These are phyloP conservation scores for Thielaviopsis punctulata DNA, from an alignment of 2,329 filamentous ascomycete species.

Conservation along the genomic window DNA sequence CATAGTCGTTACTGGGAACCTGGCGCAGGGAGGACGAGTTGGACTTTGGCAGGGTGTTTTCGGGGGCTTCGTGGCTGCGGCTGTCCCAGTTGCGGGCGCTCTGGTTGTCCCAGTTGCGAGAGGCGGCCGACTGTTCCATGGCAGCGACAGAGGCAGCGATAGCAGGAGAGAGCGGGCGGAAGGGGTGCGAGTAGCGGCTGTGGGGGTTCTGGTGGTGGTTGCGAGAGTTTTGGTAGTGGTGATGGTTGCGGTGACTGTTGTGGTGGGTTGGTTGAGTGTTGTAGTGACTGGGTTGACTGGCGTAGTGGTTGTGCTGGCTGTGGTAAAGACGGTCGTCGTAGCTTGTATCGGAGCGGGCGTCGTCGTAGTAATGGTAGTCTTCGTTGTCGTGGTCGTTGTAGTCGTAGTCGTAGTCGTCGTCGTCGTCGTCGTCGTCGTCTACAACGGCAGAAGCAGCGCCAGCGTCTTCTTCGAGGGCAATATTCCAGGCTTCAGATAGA, in stretches of 20 bases:
- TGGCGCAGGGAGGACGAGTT: not conserved
- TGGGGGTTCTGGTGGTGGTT: not conserved
- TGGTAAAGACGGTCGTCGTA: slow-evolving; percentile 8
- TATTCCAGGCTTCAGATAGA: slow-evolving; percentile 9
- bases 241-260: not conserved
- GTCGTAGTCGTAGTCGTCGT: slow-evolving; percentile 9
- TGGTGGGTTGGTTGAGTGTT: not conserved
- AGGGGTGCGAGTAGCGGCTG: not conserved
- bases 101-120: not conserved
- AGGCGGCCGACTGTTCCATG: not conserved
- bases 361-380: slow-evolving; percentile 1
- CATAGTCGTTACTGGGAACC: slow-evolving; percentile 5
- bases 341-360: slow-evolving; percentile 6
- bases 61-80: not conserved
- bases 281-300: not conserved
- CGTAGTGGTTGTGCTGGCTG: not conserved
- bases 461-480: slow-evolving; percentile 11
- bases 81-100: too few relatives aligned
- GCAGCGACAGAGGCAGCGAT: not conserved
- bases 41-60: not conserved
- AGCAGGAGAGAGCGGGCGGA: not conserved
- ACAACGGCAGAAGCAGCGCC: slow-evolving; percentile 3
- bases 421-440: slow-evolving; percentile 5
- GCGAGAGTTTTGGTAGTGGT: not conserved
- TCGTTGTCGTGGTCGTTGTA: not conserved